Conservation (phyloP, 2,329 filamentous ascomycete genomes). For the Kalmusia sp. region DNA sequence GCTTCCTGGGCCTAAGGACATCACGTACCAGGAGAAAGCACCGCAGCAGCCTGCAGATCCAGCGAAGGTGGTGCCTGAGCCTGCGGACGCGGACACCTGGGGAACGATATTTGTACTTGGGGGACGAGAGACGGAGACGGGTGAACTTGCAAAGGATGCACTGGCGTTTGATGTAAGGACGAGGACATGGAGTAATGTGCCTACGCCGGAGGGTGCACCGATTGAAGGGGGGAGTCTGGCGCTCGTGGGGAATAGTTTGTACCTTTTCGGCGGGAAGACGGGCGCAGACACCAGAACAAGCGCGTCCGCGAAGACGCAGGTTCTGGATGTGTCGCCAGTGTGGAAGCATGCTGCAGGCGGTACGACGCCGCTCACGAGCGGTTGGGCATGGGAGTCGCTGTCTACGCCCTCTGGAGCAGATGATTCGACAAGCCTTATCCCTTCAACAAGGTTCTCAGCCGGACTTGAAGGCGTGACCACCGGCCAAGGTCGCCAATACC, state of each 20-base stretch:
- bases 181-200: constrained; percentile 59
- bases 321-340: constrained; percentile 42
- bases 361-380: constrained; percentile 40
- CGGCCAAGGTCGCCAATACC: constrained; percentile 60
- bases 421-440: constrained; percentile 25
- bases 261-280: constrained; percentile 52
- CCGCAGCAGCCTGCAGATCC: constrained; percentile 53
- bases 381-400: constrained; percentile 43
- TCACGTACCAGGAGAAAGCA: constrained; percentile 37
- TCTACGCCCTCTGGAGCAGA: constrained; percentile 19
- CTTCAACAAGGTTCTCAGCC: constrained; percentile 52
- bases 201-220: constrained; percentile 50
- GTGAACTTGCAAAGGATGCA: constrained; percentile 50
- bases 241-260: constrained; percentile 55
- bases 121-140: constrained; percentile 43
- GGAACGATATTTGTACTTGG: constrained; percentile 61
- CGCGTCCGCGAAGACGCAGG: constrained; percentile 29
- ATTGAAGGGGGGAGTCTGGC: constrained; percentile 50
- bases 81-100: constrained; percentile 49
- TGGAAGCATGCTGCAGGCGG: constrained; percentile 45
- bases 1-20: constrained; percentile 46
- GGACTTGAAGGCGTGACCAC: constrained; percentile 57
- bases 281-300: constrained; percentile 22
- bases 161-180: constrained; percentile 60
- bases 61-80: constrained; percentile 49